phyloP scores from a whole-genome alignment of 2,329 filamentous ascomycete genomes.

The Cladosporium austrohemisphaericum region DNA sequence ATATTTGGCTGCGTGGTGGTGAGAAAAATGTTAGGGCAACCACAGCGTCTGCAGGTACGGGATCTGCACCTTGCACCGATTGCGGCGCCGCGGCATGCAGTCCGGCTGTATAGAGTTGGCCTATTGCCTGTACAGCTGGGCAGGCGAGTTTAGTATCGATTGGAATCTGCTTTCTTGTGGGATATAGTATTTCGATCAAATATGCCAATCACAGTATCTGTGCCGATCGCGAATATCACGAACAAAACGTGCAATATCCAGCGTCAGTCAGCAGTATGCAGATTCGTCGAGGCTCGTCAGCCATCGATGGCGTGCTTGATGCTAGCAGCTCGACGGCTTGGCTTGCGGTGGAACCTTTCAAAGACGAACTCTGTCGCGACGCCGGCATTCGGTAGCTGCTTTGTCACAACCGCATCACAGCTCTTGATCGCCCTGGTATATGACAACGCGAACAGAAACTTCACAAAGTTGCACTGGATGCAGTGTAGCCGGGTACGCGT shows the following conservation, averaged over 20 bases:
- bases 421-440: neutral
- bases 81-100: constrained; percentile 5
- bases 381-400: neutral
- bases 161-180: neutral
- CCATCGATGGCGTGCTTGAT: constrained; percentile 11
- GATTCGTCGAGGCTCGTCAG: constrained; percentile 2
- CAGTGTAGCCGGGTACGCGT: too few relatives aligned
- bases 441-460: too few relatives aligned
- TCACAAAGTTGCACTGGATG: too few relatives aligned
- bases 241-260: too few relatives aligned
- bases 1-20: neutral
- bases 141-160: constrained; percentile 5
- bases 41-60: constrained; percentile 14
- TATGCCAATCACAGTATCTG: neutral
- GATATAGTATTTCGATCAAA: neutral
- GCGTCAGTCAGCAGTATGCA: neutral
- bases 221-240: neutral
- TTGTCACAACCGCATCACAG: constrained; percentile 7
- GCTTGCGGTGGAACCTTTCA: constrained; percentile 1
- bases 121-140: neutral
- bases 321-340: constrained; percentile 7
- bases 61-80: constrained; percentile 11
- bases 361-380: constrained; percentile 1
- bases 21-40: neutral
- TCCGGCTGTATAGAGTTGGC: too few relatives aligned